A percentile compares a stretch with the other conserved stretches of the same genome.
Conservation (phyloP, 495 filamentous ascomycete species). For the Achaetomiella virescens region DNA sequence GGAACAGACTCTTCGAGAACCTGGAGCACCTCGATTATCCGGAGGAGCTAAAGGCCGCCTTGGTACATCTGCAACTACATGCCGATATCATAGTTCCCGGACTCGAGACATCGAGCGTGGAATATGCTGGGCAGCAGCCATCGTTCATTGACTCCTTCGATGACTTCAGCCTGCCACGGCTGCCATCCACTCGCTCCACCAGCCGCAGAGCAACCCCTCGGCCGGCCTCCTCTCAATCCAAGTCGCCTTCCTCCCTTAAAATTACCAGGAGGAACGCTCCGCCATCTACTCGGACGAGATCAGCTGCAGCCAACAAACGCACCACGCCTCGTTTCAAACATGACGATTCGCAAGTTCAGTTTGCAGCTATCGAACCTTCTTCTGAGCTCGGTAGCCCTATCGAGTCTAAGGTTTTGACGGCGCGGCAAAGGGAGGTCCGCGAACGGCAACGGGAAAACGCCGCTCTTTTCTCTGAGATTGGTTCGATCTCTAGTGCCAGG, state of each 20-base stretch:
- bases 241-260: constrained; percentile 25
- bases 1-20: constrained; percentile 40
- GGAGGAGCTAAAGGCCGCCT: constrained; percentile 34
- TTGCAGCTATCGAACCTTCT: constrained; percentile 58
- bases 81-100: constrained; percentile 39
- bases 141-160: constrained; percentile 52
- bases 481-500: constrained; percentile 49
- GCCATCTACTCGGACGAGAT: constrained; percentile 24
- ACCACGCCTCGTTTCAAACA: constrained; percentile 49
- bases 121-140: constrained; percentile 24
- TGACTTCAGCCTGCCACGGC: constrained; percentile 23
- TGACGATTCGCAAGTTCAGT: constrained; percentile 73
- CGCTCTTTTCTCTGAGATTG: constrained; percentile 65
- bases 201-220: constrained; percentile 20
- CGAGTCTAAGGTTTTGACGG: constrained; percentile 65
- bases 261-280: constrained; percentile 26
- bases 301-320: constrained; percentile 12
- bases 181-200: constrained; percentile 18
- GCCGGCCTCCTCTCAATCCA: constrained; percentile 20
- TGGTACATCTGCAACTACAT: constrained; percentile 34
- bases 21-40: constrained; percentile 36
- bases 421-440: constrained; percentile 64
- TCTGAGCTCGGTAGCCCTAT: constrained; percentile 33
- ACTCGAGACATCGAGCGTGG: constrained; percentile 28
- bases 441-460: constrained; percentile 60